Base-by-base conservation (phyloP, 169 alveolate genomes). In the Fabrea salina region DNA sequence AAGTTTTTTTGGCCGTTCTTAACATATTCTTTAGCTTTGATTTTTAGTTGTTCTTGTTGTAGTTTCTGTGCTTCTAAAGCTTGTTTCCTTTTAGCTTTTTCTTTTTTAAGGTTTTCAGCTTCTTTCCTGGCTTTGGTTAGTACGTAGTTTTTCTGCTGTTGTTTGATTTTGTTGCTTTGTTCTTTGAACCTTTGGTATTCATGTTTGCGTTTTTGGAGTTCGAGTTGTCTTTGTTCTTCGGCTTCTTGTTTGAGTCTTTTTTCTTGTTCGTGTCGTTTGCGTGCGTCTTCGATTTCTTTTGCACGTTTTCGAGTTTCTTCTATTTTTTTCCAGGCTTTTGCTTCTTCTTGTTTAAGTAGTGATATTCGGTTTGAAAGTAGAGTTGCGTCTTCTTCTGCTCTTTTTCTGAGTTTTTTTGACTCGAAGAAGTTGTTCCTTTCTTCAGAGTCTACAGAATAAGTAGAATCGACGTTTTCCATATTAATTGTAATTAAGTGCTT, bases 341-440 rank as follows among this genome's bases (percentile, higher is more conserved):
- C 86, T 70, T 90, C 95, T 75, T 90, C 95, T 61, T 72, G 85
- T 83, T 90, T 84, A 30, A 82, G 72, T 4, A 86, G 75, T 0
- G 81, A 79, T 7, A 89, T 90, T 74, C 95, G 87, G 71, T 90
- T 90, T 1, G 91, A 87, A 27, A 90, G 74, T 41, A 90, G 83
- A 68, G 83, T 89, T 5, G 89, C 95, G 47, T 90, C 95, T 25
- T 86, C 85, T 47, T 86, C 95, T 0, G 91, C 90, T 41, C 81
- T 77, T 74, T 76, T 85, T 22, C 91, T 74, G 35, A 11, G 53
- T 44, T 44, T 44, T 44, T 44, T 44, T 44, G 53, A 8, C 8
- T 44, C 53, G n/a, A n/a, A n/a, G n/a, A n/a, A n/a, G n/a, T n/a
- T n/a, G n/a, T n/a, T n/a, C n/a, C n/a, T n/a, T n/a, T n/a, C n/a